Base-by-base conservation (phyloP, 1,284 basidiomycete species). In the Rhizoctonia solani region DNA sequence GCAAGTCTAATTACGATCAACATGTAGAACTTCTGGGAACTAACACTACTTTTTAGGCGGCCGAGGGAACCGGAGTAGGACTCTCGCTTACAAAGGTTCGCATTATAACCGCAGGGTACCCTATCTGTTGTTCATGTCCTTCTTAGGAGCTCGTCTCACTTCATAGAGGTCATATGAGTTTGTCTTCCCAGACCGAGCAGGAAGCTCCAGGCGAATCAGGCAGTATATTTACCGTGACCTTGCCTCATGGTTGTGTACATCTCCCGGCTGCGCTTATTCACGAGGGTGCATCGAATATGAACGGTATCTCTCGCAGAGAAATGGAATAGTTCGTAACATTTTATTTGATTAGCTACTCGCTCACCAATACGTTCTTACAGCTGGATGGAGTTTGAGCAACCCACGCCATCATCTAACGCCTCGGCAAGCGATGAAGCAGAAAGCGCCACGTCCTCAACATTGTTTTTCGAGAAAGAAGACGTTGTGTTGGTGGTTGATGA, bases 61-160 rank as follows among this genome's bases (percentile, higher is more conserved):
- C 56, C 39, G 75, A 75, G 69, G 75, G 75, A 5, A 76, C 75
- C 4, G 75, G 75, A 4, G 75, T 76, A 54, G 75, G 75, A 4
- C 68, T 76, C 6, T 72, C 75, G 23, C 67, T 76, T 6, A 76
- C 75, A 6, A 72, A 66, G 29, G 69, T 5, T 49, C 23, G 13
- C 52, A 16, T 8, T 6, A 21, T 6, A 46, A 9, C n/a, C 8
- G 11, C 44, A 21, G 21, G 8, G 5, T 34, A 16, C n/a, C 30
- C 16, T 11, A 14, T 19, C 29, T 23, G 25, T 44, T 41, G 54
- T 11, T 30, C 25, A 55, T 30, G n/a, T 50, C 11, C n/a, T 46
- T 14, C 4, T 19, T 58, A 67, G 71, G 74, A 76, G 54, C 73
- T 76, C 13, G 74, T 76, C 47, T 71, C 70, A 41, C 69, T 76